Evolutionary conservation across 495 filamentous ascomycete species (phyloP).

Genomic region (Aspergillus haitiensis): DNA sequence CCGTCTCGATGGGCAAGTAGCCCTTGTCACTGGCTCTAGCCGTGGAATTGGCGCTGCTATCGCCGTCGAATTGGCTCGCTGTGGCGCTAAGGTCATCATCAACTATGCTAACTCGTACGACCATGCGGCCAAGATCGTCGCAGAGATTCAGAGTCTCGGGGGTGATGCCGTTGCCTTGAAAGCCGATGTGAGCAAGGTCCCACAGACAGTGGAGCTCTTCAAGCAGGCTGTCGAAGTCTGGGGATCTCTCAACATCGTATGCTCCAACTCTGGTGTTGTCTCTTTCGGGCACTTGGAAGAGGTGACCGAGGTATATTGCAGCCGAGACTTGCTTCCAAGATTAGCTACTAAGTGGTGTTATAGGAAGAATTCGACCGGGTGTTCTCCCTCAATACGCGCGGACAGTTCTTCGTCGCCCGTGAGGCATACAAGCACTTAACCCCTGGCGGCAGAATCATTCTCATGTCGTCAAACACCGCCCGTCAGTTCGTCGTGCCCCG

Average conservation of each 20-base stretch:
- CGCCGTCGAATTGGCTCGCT: constrained; percentile 71
- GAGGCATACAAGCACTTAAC: constrained; percentile 68
- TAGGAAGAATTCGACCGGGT: constrained; percentile 65
- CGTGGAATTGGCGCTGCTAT: constrained; percentile 75
- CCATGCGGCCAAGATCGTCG: constrained; percentile 62
- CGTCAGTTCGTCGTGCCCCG: constrained; percentile 59
- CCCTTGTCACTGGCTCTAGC: constrained; percentile 69
- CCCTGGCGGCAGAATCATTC: constrained; percentile 63
- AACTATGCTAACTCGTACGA: constrained; percentile 70
- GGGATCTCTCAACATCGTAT: constrained; percentile 72
- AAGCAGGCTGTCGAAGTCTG: constrained; percentile 65
- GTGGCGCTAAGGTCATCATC: constrained; percentile 70
- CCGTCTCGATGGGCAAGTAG: constrained; percentile 46
- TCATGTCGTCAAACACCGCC: constrained; percentile 58
- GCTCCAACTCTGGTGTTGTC: constrained; percentile 58
- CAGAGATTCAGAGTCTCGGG: constrained; percentile 59
- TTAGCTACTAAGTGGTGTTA: neutral
- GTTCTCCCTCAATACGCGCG: constrained; percentile 73
- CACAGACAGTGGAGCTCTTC: constrained; percentile 65
- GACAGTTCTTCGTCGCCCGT: constrained; percentile 83
- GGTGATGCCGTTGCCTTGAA: constrained; percentile 67
- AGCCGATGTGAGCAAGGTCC: constrained; percentile 69
- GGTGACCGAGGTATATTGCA: constrained; percentile 52
- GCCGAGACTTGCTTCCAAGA: neutral
- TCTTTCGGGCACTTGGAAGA: constrained; percentile 56